Conservation (phyloP, 2,329 filamentous ascomycete genomes). For the Colletotrichum sublineola region DNA sequence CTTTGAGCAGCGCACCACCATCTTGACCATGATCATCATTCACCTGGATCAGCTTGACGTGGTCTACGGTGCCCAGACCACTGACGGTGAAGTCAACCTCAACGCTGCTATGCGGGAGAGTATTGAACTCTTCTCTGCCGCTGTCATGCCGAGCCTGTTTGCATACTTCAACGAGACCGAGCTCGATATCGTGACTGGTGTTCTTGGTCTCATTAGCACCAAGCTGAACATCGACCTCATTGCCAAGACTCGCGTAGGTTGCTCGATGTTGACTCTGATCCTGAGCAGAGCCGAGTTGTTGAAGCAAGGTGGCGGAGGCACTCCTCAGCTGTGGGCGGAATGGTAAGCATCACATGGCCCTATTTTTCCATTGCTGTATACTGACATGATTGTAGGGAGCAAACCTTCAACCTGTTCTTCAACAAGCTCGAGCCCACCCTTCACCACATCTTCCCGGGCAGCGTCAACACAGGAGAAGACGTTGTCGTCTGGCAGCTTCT, state of each 20-base stretch:
- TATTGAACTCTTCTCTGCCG: constrained; percentile 88
- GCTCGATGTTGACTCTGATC: constrained; percentile 92
- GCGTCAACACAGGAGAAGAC: constrained; percentile 91
- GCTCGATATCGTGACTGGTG: constrained; percentile 89
- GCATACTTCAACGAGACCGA: constrained; percentile 92
- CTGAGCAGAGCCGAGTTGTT: constrained; percentile 93
- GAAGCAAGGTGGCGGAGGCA: constrained; percentile 81
- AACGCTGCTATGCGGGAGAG: constrained; percentile 86
- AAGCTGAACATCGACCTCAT: constrained; percentile 88
- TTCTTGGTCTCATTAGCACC: constrained; percentile 86
- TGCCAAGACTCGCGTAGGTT: constrained; percentile 86
- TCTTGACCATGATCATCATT: constrained; percentile 94
- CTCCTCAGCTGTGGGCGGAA: constrained; percentile 81
- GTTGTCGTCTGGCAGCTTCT: constrained; percentile 99
- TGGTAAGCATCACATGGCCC: constrained; percentile 68
- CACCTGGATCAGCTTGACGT: constrained; percentile 95
- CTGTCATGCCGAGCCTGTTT: constrained; percentile 91
- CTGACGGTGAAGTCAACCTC: constrained; percentile 77
- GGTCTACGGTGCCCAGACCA: constrained; percentile 82
- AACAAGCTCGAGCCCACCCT: constrained; percentile 87
- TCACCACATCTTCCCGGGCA: constrained; percentile 88
- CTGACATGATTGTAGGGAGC: constrained; percentile 64
- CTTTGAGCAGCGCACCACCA: constrained; percentile 92
- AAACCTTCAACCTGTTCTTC: constrained; percentile 88
- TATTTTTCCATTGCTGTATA: not conserved